Evolutionary conservation across 331 rosid species (phyloP).

Genomic region (Ulmus americana): DNA sequence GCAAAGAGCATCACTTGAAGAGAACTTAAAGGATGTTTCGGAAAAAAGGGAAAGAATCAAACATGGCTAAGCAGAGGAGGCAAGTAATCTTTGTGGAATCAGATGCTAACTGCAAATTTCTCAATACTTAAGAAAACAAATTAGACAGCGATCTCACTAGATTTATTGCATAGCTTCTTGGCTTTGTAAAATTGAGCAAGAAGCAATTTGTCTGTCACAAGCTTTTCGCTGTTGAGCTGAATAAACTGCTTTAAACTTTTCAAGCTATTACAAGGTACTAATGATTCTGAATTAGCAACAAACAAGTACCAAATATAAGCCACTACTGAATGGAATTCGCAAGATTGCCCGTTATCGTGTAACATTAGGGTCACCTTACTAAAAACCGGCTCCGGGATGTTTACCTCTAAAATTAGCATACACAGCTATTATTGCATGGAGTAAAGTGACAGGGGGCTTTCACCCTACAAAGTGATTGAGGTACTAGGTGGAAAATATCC

Average conservation of each 20-base stretch:
- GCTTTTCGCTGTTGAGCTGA: neutral
- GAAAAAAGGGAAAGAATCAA: slow-evolving; percentile 61
- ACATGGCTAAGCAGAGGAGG: slow-evolving; percentile 41
- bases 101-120: slow-evolving; percentile 3
- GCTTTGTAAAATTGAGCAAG: neutral
- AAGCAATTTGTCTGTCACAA: neutral
- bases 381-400: too few species aligned
- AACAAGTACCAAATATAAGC: neutral
- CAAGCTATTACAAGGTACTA: neutral
- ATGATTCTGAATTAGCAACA: neutral
- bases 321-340: neutral
- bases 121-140: too few species aligned
- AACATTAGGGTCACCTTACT: too few species aligned
- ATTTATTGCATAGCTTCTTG: too few species aligned
- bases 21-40: slow-evolving; percentile 66
- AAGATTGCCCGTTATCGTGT: too few species aligned
- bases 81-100: slow-evolving; percentile 33
- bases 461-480: neutral
- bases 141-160: too few species aligned
- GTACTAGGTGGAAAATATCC: neutral
- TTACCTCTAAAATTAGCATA: neutral
- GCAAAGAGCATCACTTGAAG: slow-evolving; percentile 58
- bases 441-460: neutral
- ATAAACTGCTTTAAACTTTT: neutral
- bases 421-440: neutral